Evolutionary conservation across 164 flowering plant genomes (phyloP).

Genomic region (Macadamia tetraphylla): DNA sequence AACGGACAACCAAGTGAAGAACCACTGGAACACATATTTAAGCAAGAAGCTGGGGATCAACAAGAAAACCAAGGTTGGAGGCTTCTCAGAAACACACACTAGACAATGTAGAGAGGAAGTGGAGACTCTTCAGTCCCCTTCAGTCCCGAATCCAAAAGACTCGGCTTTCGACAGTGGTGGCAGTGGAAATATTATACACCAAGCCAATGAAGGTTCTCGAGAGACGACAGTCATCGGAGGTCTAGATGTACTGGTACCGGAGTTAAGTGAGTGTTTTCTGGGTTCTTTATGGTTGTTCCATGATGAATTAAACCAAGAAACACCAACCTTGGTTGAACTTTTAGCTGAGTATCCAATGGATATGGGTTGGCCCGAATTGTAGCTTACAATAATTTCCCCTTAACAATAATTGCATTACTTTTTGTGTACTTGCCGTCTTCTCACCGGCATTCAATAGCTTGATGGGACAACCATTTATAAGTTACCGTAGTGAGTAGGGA

Average conservation of each 20-base stretch:
- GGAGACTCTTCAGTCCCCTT: not conserved
- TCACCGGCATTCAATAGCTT: too few relatives aligned
- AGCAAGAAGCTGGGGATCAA: conserved; percentile 26
- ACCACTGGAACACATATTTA: conserved; percentile 40
- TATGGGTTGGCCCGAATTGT: conserved; percentile 17
- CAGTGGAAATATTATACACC: not conserved
- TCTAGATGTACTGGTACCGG: not conserved
- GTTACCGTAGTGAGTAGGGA: too few relatives aligned
- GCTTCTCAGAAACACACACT: not conserved
- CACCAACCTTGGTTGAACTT: conserved; percentile 13
- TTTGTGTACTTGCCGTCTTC: too few relatives aligned
- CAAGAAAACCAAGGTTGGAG: conserved; percentile 2
- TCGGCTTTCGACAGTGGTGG: not conserved
- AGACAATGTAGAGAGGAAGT: not conserved
- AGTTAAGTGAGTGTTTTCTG: not conserved
- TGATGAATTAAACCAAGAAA: conserved; percentile 9
- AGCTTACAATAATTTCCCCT: not conserved
- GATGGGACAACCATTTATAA: too few relatives aligned
- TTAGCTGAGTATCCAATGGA: conserved; percentile 17
- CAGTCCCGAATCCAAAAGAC: not conserved
- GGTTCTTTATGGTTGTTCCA: conserved; percentile 15
- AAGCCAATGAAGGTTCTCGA: not conserved
- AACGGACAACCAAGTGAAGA: conserved; percentile 45
- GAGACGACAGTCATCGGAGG: not conserved
- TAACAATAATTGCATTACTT: too few relatives aligned